Percentiles rank a stretch among this genome's conserved stretches.
Conservation (phyloP, 2,329 filamentous ascomycete genomes). For the Alternaria consortialis region DNA sequence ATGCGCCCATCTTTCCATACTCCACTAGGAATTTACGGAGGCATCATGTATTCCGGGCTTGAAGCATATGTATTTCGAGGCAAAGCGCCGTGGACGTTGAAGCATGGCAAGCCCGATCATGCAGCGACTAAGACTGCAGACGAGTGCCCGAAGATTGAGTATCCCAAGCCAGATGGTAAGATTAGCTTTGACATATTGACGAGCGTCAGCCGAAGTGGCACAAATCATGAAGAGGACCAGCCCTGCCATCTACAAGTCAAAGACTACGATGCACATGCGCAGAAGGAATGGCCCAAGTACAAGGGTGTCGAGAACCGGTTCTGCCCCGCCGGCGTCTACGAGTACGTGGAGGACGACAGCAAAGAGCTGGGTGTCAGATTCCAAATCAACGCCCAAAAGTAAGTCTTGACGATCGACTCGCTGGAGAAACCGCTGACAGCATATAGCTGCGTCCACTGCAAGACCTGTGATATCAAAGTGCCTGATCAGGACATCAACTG, state of each 20-base stretch:
- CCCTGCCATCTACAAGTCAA: conserved; percentile 94
- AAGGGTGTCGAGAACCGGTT: conserved; percentile 96
- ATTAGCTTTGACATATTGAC: conserved; percentile 97
- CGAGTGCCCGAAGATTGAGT: conserved; percentile 86
- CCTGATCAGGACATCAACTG: conserved; percentile 96
- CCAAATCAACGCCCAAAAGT: conserved; percentile 98
- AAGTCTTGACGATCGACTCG: conserved; percentile 56
- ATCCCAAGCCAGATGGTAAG: conserved; percentile 94
- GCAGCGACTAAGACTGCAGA: conserved; percentile 82
- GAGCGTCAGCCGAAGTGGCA: conserved; percentile 92
- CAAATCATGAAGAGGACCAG: conserved; percentile 98
- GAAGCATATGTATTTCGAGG: conserved; percentile 90
- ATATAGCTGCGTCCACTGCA: conserved; percentile 93
- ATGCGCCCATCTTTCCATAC: conserved; percentile 95
- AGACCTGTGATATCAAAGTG: conserved; percentile 99
- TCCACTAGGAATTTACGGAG: conserved; percentile 86
- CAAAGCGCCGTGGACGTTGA: conserved; percentile 88
- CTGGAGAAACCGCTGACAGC: conserved; percentile 35
- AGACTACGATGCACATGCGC: conserved; percentile 92
- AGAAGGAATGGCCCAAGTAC: conserved; percentile 83
- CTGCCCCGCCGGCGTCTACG: conserved; percentile 96
- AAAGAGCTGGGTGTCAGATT: conserved; percentile 92
- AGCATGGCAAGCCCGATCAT: conserved; percentile 81
- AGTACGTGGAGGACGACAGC: conserved; percentile 91
- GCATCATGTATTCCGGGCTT: conserved; percentile 89